phyloP scores from a whole-genome alignment of 2,329 filamentous ascomycete species.

The Alternaria sp. region DNA sequence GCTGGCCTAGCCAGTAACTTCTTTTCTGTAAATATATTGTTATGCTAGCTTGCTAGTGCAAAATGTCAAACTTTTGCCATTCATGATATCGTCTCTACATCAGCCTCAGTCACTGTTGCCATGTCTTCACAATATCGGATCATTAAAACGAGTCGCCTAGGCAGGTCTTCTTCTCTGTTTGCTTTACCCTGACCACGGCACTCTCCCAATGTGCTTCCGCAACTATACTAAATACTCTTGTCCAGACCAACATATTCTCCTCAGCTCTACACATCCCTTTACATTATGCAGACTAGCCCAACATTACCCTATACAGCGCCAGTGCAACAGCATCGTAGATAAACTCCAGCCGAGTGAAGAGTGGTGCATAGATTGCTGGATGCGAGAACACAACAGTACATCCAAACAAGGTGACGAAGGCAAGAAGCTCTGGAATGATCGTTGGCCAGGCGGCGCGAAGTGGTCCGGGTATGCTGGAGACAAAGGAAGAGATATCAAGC shows the following conservation, averaged over 20 bases:
- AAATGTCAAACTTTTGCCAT: slow-evolving; percentile 12
- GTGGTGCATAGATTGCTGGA: slow-evolving; percentile 26
- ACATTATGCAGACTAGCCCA: slow-evolving; percentile 21
- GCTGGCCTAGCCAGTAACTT: neutral
- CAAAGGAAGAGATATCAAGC: slow-evolving; percentile 6
- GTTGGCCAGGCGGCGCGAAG: slow-evolving; percentile 11
- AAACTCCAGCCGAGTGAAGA: slow-evolving; percentile 7
- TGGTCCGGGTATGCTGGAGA: slow-evolving; percentile 17
- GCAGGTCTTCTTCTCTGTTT: neutral
- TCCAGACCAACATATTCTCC: slow-evolving; percentile 3
- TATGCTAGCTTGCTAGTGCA: slow-evolving; percentile 6
- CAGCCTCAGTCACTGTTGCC: neutral
- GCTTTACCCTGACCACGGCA: neutral
- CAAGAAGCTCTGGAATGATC: slow-evolving; percentile 10
- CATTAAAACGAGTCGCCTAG: neutral
- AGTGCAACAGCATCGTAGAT: slow-evolving; percentile 13
- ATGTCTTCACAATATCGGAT: neutral
- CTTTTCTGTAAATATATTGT: slow-evolving; percentile 12
- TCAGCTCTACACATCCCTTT: slow-evolving; percentile 12
- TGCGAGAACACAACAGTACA: slow-evolving; percentile 6
- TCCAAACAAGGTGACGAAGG: neutral
- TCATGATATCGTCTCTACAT: neutral
- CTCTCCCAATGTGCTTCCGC: slow-evolving; percentile 21
- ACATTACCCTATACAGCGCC: slow-evolving; percentile 9
- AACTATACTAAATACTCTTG: slow-evolving; percentile 21